Conservation (phyloP, 306 rosid genomes). For the Citrullus amarus region DNA sequence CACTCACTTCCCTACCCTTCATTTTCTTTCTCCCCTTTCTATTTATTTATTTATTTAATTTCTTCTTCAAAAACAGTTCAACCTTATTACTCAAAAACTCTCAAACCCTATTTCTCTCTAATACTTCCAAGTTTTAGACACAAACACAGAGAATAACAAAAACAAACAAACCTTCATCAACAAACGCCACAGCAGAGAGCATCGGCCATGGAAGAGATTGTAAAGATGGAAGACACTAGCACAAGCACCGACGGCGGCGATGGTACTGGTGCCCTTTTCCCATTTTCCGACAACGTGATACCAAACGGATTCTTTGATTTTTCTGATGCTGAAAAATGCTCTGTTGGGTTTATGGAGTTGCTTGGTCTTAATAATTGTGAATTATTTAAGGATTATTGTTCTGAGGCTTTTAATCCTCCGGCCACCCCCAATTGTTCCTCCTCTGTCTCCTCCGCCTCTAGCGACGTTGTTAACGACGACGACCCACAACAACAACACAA, state of each 20-base stretch:
- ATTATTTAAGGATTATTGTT: slow-evolving; percentile 4
- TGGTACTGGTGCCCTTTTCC: neutral
- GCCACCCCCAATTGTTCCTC: slow-evolving; percentile 47
- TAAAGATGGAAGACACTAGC: neutral
- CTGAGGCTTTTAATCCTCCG: slow-evolving; percentile 47
- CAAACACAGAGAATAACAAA: too few species aligned
- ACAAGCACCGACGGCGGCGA: neutral
- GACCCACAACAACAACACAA: slow-evolving; percentile 28
- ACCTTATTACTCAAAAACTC: neutral
- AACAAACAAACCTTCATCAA: neutral
- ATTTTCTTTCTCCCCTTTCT: neutral
- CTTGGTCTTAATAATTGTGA: neutral
- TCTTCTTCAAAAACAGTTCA: too few species aligned
- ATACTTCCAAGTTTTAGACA: neutral
- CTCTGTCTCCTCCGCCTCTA: slow-evolving; percentile 58
- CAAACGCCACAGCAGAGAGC: neutral
- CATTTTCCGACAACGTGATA: neutral
- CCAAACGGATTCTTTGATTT: neutral
- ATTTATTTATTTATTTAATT: neutral
- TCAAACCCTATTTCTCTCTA: neutral
- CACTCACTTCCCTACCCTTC: neutral
- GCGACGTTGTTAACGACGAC: slow-evolving; percentile 23
- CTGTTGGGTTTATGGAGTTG: slow-evolving; percentile 10
- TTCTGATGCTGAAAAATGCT: neutral
- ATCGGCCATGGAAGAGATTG: neutral